Conservation (phyloP, 371 early-diverging fungal species). For the Apophysomyces trapeziformis region DNA sequence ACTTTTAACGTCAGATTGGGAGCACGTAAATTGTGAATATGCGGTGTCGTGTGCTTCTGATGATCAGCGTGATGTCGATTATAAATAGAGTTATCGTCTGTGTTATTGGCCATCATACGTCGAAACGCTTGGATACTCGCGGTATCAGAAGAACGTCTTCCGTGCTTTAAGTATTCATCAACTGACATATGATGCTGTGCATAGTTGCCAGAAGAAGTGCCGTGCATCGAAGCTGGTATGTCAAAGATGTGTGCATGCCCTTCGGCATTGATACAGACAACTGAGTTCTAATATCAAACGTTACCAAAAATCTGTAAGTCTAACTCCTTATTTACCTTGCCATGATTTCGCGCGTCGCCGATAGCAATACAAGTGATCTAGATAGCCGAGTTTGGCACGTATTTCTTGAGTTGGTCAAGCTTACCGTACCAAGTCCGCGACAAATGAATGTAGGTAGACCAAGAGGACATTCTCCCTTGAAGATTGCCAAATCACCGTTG, state of each 20-base stretch:
- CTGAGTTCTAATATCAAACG: constrained; percentile 49
- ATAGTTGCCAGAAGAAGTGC: constrained; percentile 14
- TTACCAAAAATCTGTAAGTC: neutral
- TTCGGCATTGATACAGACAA: constrained; percentile 70
- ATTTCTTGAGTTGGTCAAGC: constrained; percentile 1
- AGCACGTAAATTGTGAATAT: constrained; percentile 51
- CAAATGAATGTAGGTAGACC: constrained; percentile 62
- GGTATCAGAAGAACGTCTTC: constrained; percentile 47
- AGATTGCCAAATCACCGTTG: constrained; percentile 79
- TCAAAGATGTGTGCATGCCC: constrained; percentile 74
- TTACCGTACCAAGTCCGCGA: constrained; percentile 67
- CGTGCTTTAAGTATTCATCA: constrained; percentile 46
- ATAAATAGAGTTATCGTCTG: constrained; percentile 11
- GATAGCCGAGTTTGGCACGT: neutral
- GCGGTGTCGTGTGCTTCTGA: constrained; percentile 16
- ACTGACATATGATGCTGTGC: constrained; percentile 34
- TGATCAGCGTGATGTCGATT: constrained; percentile 8
- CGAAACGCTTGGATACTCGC: constrained; percentile 44
- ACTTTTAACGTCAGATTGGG: constrained; percentile 75
- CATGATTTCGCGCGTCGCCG: constrained; percentile 68
- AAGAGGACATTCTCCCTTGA: constrained; percentile 67
- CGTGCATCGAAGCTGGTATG: constrained; percentile 28
- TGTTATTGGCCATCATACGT: constrained; percentile 31
- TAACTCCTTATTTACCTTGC: constrained; percentile 39
- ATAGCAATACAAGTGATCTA: constrained; percentile 54